Evolutionary conservation across 2,329 filamentous ascomycete genomes (phyloP), one percentile per base, ranked within the genome.

Genomic region (Teratosphaeria pseudoeucalypti): DNA sequence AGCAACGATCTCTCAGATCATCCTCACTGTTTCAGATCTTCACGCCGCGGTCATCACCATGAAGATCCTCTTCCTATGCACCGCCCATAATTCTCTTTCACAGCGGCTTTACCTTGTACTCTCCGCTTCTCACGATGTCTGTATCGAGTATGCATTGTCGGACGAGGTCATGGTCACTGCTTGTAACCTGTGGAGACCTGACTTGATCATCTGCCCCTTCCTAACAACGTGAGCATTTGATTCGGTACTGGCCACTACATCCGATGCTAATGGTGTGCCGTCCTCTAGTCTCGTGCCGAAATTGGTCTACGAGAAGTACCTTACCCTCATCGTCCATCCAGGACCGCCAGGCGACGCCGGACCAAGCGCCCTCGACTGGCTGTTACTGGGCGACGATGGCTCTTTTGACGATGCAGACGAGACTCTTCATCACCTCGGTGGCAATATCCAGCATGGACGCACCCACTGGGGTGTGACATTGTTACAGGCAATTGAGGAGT

Each of bases 51-150:
- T 19, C n/a, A 49, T 23, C 47, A 64, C 29, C 9, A 74, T 76
- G 72, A 72, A 71, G 65, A 75, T 77, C 52, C 73, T 77, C 57
- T 76, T 77, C 60, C 67, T 77, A n/a, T 77, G 75, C 62, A 77
- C 75, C 5, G 75, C 75, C n/a, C 74, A 77, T 67, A 77, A 77
- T 59, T 77, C 75, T 10, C 67, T 77, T 6, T 77, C 75, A 6
- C 75, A 77, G 62, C 69, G 72, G 26, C 67, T 76, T 9, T 74
- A 71, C 58, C 67, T 77, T 23, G 70, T 68, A 4, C 64, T 77
- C 19, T 71, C 71, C 2, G 63, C 68, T 39, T 66, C 67, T 9
- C 75, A 77, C 59, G 67, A 72, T 27, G 68, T 77, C 60, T 73
- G 73, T 3, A 69, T 77, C 59, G 75, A 77, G 60, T 77, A 74